Conservation (phyloP, 768 basidiomycete genomes). For the Tricholoma saponaceum region DNA sequence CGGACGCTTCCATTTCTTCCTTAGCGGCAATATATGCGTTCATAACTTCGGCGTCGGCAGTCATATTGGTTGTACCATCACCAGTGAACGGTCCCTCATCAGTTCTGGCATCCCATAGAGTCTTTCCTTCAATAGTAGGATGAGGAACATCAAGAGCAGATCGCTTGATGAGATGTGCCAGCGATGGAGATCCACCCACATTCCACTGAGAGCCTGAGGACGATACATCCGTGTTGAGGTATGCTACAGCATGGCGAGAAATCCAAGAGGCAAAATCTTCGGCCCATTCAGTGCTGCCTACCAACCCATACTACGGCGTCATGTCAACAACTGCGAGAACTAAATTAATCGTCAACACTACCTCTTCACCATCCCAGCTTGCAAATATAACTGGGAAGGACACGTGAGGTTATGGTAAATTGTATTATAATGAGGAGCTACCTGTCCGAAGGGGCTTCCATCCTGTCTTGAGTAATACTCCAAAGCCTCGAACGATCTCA, state of each 20-base stretch:
- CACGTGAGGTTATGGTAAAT: neutral
- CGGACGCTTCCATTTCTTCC: slow-evolving; percentile 24
- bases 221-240: slow-evolving; percentile 79
- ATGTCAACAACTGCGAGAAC: slow-evolving; percentile 3
- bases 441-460: slow-evolving; percentile 81
- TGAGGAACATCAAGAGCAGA: slow-evolving; percentile 73
- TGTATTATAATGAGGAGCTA: slow-evolving; percentile 3
- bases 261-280: slow-evolving; percentile 90
- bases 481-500: slow-evolving; percentile 76
- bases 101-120: slow-evolving; percentile 74
- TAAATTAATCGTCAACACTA: slow-evolving; percentile 25
- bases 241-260: slow-evolving; percentile 73
- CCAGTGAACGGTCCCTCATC: slow-evolving; percentile 54
- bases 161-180: slow-evolving; percentile 68
- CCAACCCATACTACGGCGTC: slow-evolving; percentile 47
- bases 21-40: slow-evolving; percentile 34
- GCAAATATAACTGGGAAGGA: slow-evolving; percentile 50
- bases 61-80: slow-evolving; percentile 10
- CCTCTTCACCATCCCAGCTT: slow-evolving; percentile 75
- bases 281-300: slow-evolving; percentile 90
- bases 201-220: slow-evolving; percentile 57
- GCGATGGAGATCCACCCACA: slow-evolving; percentile 70
- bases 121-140: slow-evolving; percentile 57
- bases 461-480: slow-evolving; percentile 58
- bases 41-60: slow-evolving; percentile 40